phyloP scores from a whole-genome alignment of 2,329 filamentous ascomycete genomes.

The Xylaria sp. region DNA sequence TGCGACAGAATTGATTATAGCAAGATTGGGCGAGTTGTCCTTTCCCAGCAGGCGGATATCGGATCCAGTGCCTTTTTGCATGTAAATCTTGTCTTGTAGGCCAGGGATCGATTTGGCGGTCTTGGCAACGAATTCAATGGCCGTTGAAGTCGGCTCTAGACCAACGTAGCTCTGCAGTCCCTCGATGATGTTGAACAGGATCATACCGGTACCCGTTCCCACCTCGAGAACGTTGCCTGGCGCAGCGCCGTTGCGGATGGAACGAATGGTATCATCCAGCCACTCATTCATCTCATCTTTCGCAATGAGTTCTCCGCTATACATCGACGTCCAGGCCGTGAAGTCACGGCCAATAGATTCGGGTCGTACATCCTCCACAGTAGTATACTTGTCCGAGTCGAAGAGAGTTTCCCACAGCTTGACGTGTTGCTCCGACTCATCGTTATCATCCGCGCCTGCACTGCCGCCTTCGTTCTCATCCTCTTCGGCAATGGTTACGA shows the following conservation, averaged over 20 bases:
- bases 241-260: slow-evolving; percentile 7
- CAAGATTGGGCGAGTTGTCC: slow-evolving; percentile 8
- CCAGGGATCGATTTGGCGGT: neutral
- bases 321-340: slow-evolving; percentile 18
- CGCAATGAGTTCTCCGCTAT: slow-evolving; percentile 9
- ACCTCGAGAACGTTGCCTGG: slow-evolving; percentile 15
- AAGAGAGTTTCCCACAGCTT: slow-evolving; percentile 8
- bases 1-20: slow-evolving; percentile 12
- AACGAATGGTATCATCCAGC: slow-evolving; percentile 13
- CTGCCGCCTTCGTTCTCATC: neutral
- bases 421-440: neutral
- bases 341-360: slow-evolving; percentile 11
- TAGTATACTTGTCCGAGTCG: slow-evolving; percentile 8
- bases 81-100: neutral
- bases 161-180: slow-evolving; percentile 12
- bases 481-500: slow-evolving; percentile 9
- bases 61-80: slow-evolving; percentile 2
- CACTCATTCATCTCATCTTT: slow-evolving; percentile 18
- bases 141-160: slow-evolving; percentile 1
- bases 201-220: slow-evolving; percentile 14
- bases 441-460: neutral
- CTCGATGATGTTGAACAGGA: slow-evolving; percentile 8
- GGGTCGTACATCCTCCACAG: neutral
- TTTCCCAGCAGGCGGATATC: neutral
- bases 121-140: slow-evolving; percentile 4